These are phyloP conservation scores for Ogataea saltuana DNA, from an alignment of 805 yeast genomes.

Conservation along the genomic window DNA sequence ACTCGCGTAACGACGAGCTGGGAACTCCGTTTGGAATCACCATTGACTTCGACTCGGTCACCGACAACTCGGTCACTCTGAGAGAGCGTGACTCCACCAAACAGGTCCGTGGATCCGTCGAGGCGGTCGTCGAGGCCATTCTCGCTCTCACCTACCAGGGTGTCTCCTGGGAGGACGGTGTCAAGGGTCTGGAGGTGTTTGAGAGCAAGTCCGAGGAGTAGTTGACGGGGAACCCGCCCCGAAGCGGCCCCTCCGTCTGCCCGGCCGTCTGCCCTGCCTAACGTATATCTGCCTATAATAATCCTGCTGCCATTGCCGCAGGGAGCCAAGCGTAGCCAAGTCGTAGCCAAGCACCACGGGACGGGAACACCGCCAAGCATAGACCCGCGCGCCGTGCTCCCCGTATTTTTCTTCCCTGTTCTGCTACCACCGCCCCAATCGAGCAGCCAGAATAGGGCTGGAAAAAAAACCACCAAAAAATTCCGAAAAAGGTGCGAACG, in stretches of 20 bases:
- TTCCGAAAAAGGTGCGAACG: not conserved
- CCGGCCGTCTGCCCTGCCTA: no score
- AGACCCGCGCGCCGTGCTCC: no score
- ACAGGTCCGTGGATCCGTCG: constrained; percentile 91
- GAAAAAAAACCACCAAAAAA: not conserved
- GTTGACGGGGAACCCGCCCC: no score
- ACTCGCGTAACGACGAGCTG: constrained; percentile 96
- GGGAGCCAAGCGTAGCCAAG: no score
- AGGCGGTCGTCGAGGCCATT: constrained; percentile 69
- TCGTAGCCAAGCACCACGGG: no score
- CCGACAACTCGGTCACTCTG: constrained; percentile 85
- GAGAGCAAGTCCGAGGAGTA: constrained; percentile 60
- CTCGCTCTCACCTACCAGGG: constrained; percentile 74
- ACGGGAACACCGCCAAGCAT: no score
- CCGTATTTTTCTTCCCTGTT: not conserved
- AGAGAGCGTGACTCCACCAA: constrained; percentile 97
- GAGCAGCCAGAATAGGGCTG: not conserved
- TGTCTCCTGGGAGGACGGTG: constrained; percentile 83
- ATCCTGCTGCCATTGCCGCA: no score
- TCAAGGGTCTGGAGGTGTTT: constrained; percentile 67
- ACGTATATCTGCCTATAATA: no score
- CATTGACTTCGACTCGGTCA: constrained; percentile 88
- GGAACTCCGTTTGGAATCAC: constrained; percentile 99
- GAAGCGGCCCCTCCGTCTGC: no score
- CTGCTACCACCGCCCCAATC: not conserved